Evolutionary conservation across 2,329 filamentous ascomycete species (phyloP).

Genomic region (Leptographium galeiforme): DNA sequence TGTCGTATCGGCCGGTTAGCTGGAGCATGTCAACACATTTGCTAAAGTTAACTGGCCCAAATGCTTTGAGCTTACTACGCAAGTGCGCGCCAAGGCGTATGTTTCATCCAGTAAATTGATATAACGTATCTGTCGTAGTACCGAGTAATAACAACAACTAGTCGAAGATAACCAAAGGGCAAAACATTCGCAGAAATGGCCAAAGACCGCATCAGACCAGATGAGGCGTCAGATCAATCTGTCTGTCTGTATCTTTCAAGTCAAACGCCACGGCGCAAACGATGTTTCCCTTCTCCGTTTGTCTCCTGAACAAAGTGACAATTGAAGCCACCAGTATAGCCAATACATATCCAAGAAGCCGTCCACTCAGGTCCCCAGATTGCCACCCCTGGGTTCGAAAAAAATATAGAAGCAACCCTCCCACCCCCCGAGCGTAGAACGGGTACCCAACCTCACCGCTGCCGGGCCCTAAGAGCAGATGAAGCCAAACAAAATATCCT

Average conservation of each 20-base stretch:
- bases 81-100: too few species aligned
- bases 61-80: too few species aligned
- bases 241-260: neutral
- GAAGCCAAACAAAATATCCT: constrained; percentile 2
- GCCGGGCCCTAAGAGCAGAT: neutral
- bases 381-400: neutral
- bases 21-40: too few species aligned
- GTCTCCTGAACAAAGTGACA: neutral
- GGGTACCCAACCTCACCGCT: neutral
- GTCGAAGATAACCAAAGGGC: neutral
- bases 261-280: neutral
- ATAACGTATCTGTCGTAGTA: neutral
- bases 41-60: too few species aligned
- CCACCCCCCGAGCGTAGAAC: neutral
- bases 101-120: too few species aligned
- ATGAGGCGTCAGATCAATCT: neutral
- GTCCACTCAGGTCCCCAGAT: neutral
- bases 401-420: neutral
- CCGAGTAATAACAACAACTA: neutral
- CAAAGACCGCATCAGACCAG: neutral
- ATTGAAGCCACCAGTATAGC: neutral
- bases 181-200: neutral
- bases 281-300: neutral
- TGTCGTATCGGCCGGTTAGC: too few species aligned
- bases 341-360: neutral